Base-by-base conservation (phyloP, 2,329 filamentous ascomycete species). In the Dryadomyces quercivorus region DNA sequence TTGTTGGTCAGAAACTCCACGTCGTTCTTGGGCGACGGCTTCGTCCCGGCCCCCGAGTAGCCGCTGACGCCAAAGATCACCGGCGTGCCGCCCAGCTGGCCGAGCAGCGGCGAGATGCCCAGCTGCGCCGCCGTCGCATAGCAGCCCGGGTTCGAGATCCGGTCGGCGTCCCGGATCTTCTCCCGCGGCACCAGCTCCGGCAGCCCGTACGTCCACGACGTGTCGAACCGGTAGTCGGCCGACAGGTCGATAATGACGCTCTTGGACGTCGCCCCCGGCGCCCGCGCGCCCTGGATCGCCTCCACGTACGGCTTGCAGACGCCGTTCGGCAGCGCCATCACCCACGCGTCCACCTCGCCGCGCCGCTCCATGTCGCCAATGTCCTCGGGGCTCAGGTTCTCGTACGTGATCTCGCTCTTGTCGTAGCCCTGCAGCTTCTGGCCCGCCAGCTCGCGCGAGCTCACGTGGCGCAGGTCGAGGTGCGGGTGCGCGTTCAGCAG, bases 291-390 rank as follows among this genome's bases (percentile, higher is more conserved):
- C 62, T 91, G 81, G 53, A 97, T 81, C 8, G 92, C 92, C 59
- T 97, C 88, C 10, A 97, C 86, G 62, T 86, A 98, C 0, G 93
- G 91, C 72, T 90, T 87, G 80, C 89, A 96, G 51, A 95, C 89
- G 58, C 88, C 88, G 65, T 97, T 98, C 47, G 92, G 93, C 34
- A 97, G 81, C 40, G 93, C 93, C 88, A 97, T 93, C 47, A 97
- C 88, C 91, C 91, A 97, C 72, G 88, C 93, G 72, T 97, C 92
- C 51, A 97, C 84, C 63, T 91, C 81, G 52, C 87, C 86, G 36
- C 85, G 82, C 66, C 86, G 84, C 59, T 93, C 88, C 80, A 97
- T 88, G 56, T 83, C 78, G 59, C 83, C 82, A 13, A 95, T 84
- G 61, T 97, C 92, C 60, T 97, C 92, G 7, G 89, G 81, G 55